Conservation (phyloP, 805 yeast species). For the Lipomyces yamanashiensis region DNA sequence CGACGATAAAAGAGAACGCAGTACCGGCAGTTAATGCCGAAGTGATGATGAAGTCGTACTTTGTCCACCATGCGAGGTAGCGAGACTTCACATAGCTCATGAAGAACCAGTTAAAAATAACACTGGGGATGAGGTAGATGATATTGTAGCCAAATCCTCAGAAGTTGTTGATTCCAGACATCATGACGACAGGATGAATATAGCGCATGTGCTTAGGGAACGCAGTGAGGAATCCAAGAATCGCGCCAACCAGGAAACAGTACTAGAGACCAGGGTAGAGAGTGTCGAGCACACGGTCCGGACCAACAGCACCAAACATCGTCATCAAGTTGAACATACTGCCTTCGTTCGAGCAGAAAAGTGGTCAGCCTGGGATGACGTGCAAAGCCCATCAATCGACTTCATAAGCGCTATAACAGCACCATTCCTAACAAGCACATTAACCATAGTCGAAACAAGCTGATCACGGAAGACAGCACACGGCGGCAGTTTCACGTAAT, state of each 20-base stretch:
- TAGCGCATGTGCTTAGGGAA: conserved; percentile 19
- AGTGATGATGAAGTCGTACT: conserved; percentile 67
- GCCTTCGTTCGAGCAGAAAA: conserved; percentile 37
- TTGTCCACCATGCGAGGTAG: conserved; percentile 73
- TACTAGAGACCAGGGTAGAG: conserved; percentile 66
- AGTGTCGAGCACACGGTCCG: conserved; percentile 34
- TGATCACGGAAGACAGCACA: conserved; percentile 56
- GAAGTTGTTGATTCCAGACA: conserved; percentile 31
- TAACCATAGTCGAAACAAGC: conserved; percentile 56
- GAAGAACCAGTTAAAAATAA: conserved; percentile 55
- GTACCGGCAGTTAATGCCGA: conserved; percentile 72
- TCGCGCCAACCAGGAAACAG: conserved; percentile 64
- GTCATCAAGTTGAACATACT: conserved; percentile 34
- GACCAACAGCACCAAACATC: conserved; percentile 40
- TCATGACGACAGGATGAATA: conserved; percentile 27
- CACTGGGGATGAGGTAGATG: conserved; percentile 48
- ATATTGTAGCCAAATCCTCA: conserved; percentile 23
- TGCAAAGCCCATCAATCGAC: conserved; percentile 36
- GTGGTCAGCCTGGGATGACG: conserved; percentile 24
- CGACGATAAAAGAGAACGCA: conserved; percentile 62
- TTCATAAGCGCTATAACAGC: conserved; percentile 54
- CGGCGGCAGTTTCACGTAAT: conserved; percentile 60
- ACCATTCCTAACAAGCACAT: conserved; percentile 57
- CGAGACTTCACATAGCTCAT: conserved; percentile 60
- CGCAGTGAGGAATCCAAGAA: conserved; percentile 22